Percentiles rank a stretch among this genome's conserved stretches.
phyloP scores from a whole-genome alignment of 306 rosid genomes.

The Mucuna pruriens region DNA sequence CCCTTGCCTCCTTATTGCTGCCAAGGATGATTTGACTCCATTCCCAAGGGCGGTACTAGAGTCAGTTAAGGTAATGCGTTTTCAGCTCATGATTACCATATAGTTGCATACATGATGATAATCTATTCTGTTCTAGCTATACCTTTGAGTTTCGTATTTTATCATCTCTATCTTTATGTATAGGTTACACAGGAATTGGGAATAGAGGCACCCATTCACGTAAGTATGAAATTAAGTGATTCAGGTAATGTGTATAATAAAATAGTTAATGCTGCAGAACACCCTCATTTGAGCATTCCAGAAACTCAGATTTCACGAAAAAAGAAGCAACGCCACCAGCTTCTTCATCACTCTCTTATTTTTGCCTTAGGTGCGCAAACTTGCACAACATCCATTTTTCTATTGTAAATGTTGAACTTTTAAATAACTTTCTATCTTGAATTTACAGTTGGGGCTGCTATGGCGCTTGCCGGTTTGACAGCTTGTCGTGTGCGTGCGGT shows the following conservation, averaged over 20 bases:
- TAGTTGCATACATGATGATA: slow-evolving; percentile 10
- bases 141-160: slow-evolving; percentile 8
- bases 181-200: slow-evolving; percentile 79
- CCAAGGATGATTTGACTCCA: slow-evolving; percentile 85
- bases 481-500: slow-evolving; percentile 64
- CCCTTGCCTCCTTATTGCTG: slow-evolving; percentile 84
- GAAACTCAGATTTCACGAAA: slow-evolving; percentile 75
- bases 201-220: slow-evolving; percentile 71
- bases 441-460: slow-evolving; percentile 80
- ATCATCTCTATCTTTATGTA: slow-evolving; percentile 15
- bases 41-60: slow-evolving; percentile 75
- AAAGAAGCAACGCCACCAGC: slow-evolving; percentile 63
- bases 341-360: slow-evolving; percentile 70
- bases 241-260: slow-evolving; percentile 58
- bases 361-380: slow-evolving; percentile 66
- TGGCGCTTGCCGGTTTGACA: slow-evolving; percentile 65
- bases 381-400: background rate
- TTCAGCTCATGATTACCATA: slow-evolving; percentile 31
- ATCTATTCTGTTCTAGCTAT: slow-evolving; percentile 14
- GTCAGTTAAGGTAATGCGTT: slow-evolving; percentile 64
- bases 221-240: slow-evolving; percentile 71
- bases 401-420: background rate
- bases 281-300: slow-evolving; percentile 82
- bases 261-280: slow-evolving; percentile 70
- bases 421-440: slow-evolving; percentile 32